Evolutionary conservation across 1,139 yeast genomes (phyloP).

Genomic region (Suhomyces maxii): DNA sequence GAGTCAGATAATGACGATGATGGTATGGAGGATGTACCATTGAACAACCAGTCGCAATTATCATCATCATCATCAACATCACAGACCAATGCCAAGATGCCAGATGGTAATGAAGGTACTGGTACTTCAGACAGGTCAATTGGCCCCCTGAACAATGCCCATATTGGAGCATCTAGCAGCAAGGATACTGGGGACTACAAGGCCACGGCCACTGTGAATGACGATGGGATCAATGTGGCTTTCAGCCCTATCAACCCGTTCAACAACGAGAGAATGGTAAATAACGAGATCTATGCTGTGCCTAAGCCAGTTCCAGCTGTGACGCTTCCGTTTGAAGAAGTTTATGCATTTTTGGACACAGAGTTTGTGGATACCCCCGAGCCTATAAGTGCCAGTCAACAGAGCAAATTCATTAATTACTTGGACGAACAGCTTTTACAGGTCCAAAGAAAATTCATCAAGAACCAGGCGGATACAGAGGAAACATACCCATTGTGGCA

Average conservation of each 20-base stretch:
- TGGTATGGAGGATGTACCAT: background rate
- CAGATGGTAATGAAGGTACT: too few species aligned
- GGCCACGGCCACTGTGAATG: too few species aligned
- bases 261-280: too few species aligned
- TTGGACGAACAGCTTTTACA: constrained; percentile 58
- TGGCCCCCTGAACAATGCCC: too few species aligned
- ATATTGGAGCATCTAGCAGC: too few species aligned
- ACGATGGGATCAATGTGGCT: too few species aligned
- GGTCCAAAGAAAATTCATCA: constrained; percentile 66
- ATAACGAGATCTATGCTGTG: too few species aligned
- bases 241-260: too few species aligned
- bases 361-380: constrained; percentile 11
- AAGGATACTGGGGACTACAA: too few species aligned
- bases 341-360: constrained; percentile 17
- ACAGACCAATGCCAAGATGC: too few species aligned
- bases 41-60: background rate
- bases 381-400: constrained; percentile 40
- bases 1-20: constrained; percentile 10
- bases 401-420: constrained; percentile 58
- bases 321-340: constrained; percentile 33
- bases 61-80: too few species aligned
- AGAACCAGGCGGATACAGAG: constrained; percentile 47
- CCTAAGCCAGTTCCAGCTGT: constrained; percentile 11
- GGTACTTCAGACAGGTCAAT: too few species aligned
- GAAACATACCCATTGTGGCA: constrained; percentile 19